phyloP scores from a whole-genome alignment of 2,329 filamentous ascomycete species.

The Cryphonectria parasitica region DNA sequence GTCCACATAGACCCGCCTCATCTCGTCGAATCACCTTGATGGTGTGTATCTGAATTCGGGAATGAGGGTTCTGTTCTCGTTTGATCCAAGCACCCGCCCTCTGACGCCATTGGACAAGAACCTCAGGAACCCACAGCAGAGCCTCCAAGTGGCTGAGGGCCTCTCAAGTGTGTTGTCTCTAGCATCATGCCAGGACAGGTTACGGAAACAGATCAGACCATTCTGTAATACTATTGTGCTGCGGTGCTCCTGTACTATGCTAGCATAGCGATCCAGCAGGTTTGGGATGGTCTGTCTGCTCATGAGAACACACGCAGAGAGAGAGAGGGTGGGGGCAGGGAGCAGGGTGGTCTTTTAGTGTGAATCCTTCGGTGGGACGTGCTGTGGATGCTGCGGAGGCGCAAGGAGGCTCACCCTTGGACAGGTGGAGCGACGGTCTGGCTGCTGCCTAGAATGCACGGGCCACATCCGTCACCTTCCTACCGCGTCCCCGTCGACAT shows the following conservation, averaged over 20 bases:
- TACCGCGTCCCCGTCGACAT: background rate
- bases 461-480: slow-evolving; percentile 7
- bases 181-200: background rate
- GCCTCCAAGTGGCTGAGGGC: background rate
- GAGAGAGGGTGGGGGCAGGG: background rate
- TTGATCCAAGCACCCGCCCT: background rate
- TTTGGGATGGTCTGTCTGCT: background rate
- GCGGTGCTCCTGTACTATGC: no score
- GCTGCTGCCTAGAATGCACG: slow-evolving; percentile 21
- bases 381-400: slow-evolving; percentile 9
- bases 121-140: background rate
- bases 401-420: slow-evolving; percentile 13
- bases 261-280: no score
- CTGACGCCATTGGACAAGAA: background rate
- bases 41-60: background rate
- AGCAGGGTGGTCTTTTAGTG: background rate
- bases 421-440: background rate
- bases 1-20: background rate
- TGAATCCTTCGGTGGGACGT: slow-evolving; percentile 15
- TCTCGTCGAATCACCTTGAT: background rate
- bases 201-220: background rate
- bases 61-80: background rate
- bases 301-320: background rate
- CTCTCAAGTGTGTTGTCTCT: background rate
- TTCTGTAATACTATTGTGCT: background rate